Conservation (phyloP, 164 flowering plant species). For the Nymphaea thermarum region DNA sequence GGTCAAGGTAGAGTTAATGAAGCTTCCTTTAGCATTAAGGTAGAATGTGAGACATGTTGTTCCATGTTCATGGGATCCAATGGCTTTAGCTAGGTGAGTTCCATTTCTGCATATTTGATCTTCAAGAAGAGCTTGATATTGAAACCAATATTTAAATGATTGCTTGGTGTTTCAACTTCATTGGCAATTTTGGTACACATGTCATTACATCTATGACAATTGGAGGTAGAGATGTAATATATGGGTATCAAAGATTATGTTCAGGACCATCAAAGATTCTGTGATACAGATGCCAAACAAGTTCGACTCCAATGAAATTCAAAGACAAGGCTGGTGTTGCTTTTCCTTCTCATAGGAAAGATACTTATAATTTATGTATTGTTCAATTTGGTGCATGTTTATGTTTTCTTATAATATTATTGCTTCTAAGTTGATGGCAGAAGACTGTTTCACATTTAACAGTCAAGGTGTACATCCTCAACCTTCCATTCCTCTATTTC, state of each 20-base stretch:
- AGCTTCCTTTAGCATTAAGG: constrained; percentile 25
- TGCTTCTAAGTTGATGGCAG: constrained; percentile 24
- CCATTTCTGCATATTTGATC: background rate
- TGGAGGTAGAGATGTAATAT: constrained; percentile 82
- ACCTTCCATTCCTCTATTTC: constrained; percentile 44
- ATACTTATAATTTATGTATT: background rate
- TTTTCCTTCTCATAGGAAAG: constrained; percentile 3
- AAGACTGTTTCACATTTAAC: constrained; percentile 44
- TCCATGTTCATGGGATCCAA: constrained; percentile 68
- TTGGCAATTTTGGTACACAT: constrained; percentile 83
- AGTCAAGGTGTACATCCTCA: constrained; percentile 83
- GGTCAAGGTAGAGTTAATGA: constrained; percentile 49
- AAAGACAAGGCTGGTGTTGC: constrained; percentile 64
- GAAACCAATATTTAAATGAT: background rate
- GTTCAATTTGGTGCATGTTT: background rate
- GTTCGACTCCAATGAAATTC: constrained; percentile 44
- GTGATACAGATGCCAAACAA: constrained; percentile 28
- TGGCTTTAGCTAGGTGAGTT: constrained; percentile 54
- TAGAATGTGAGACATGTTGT: constrained; percentile 51
- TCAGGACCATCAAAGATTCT: constrained; percentile 60
- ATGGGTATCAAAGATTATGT: constrained; percentile 67
- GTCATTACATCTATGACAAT: constrained; percentile 63
- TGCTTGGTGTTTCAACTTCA: constrained; percentile 41
- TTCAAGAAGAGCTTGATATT: background rate
- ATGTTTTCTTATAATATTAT: background rate